Conservation (phyloP, 176 grass and related monocot species). For the Poa pratensis region DNA sequence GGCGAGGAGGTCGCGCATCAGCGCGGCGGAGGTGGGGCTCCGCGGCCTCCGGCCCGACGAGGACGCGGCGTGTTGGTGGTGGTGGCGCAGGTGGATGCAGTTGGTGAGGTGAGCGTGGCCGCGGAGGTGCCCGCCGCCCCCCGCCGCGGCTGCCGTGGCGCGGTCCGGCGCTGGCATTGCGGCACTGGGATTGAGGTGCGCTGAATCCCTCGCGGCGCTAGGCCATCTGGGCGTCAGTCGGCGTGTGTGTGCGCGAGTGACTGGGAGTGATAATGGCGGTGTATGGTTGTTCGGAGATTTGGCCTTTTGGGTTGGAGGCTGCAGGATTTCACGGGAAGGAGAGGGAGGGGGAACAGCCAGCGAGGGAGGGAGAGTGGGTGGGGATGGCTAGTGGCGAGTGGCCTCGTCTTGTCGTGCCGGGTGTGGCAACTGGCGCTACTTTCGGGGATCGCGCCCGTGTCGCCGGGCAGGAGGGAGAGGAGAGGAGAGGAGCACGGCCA, state of each 20-base stretch:
- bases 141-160: conserved; percentile 9
- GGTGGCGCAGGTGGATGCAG: conserved; percentile 84
- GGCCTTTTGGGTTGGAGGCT: conserved; percentile 50
- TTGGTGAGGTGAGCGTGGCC: conserved; percentile 86
- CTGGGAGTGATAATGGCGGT: conserved; percentile 44
- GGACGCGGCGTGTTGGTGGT: conserved; percentile 56
- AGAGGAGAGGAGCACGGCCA: too few relatives aligned
- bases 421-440: conserved; percentile 44
- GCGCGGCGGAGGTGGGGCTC: conserved; percentile 60
- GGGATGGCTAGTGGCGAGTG: too few relatives aligned
- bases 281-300: conserved; percentile 50
- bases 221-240: conserved; percentile 30
- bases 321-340: conserved; percentile 54
- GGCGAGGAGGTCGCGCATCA: conserved; percentile 83
- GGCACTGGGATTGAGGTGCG: neutral
- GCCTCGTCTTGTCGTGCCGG: conserved; percentile 45
- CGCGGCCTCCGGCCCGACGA: conserved; percentile 46
- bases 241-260: neutral
- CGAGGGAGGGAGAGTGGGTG: conserved; percentile 7
- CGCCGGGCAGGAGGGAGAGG: too few relatives aligned
- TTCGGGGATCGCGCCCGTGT: conserved; percentile 50
- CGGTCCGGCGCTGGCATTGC: conserved; percentile 55
- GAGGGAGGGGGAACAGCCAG: neutral
- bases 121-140: conserved; percentile 54
- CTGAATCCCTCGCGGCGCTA: conserved; percentile 5